phyloP scores from a whole-genome alignment of 306 rosid species.

The Dalbergia cochinchinensis region DNA sequence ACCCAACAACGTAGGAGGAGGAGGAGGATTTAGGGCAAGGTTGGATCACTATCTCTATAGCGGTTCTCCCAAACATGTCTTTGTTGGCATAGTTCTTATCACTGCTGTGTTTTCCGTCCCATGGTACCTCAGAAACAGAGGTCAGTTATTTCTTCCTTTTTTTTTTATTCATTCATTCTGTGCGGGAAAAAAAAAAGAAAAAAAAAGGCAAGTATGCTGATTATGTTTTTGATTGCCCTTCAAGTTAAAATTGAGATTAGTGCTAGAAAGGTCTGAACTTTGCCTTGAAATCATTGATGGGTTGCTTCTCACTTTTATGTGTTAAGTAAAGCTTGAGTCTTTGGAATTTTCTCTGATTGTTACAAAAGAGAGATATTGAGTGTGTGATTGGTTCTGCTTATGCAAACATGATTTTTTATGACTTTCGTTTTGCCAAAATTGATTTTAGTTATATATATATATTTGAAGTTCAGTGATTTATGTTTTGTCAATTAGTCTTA shows the following conservation, averaged over 20 bases:
- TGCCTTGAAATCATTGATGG: neutral
- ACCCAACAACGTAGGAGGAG: constrained; percentile 40
- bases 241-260: constrained; percentile 2
- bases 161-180: neutral
- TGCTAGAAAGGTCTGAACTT: constrained; percentile 15
- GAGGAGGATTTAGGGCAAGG: constrained; percentile 57
- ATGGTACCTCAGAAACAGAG: constrained; percentile 80
- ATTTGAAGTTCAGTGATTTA: neutral
- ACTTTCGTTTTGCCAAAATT: neutral
- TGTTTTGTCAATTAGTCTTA: too few relatives aligned
- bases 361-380: neutral
- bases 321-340: constrained; percentile 3
- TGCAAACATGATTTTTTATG: neutral
- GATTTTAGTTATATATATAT: neutral
- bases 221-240: neutral
- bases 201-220: neutral
- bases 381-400: neutral
- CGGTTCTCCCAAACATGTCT: constrained; percentile 74
- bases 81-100: constrained; percentile 76
- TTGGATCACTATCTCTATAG: constrained; percentile 76
- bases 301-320: neutral
- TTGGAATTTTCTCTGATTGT: neutral
- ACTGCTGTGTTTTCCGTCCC: constrained; percentile 69
- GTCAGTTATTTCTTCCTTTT: constrained; percentile 33
- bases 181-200: neutral